Base-by-base conservation (phyloP, 257 asterid genomes). In the Salvia splendens region DNA sequence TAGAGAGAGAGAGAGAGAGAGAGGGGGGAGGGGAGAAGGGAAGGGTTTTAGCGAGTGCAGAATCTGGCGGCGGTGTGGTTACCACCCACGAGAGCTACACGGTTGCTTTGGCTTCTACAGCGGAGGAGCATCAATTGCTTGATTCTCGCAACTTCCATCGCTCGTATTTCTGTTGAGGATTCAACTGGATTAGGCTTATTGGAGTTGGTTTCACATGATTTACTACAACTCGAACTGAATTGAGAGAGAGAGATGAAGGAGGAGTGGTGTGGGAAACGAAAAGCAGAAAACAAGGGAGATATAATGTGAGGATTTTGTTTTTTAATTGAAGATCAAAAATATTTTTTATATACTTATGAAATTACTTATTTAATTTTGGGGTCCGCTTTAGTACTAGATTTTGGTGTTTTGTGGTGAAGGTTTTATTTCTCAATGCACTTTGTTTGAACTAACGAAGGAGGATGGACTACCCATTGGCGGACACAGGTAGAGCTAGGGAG, bases 41-140 rank as follows among this genome's bases (percentile, higher is more conserved):
- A 49, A 42, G 20, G 14, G 33, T 12, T 43, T 68, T 89, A 89
- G 83, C 95, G 96, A 68, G 87, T 70, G 81, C 95, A 89, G 76
- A 89, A 89, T 73, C 95, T 80, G 65, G 96, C 69, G 52, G 95
- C 93, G 71, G 96, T 87, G 85, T 87, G 96, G 49, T 89, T 89
- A 46, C 89, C 95, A 82, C 96, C 96, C 80, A 87, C 84, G 67
- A 90, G 92, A 76, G 84, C 86, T 48, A 83, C 77, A 66, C 87
- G 90, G 45, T 3, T 75, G 61, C 47, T 79, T 83, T 78, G 78
- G 14, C 64, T 60, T 45, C 77, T 67, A 16, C 76, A 72, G 81
- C 87, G 83, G 49, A 87, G 94, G 70, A 80, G 77, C 78, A 87
- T 36, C 73, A 90, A 64, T 14, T 81, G 76, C 81, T 78, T 79